Evolutionary conservation across 148 eudicot species (phyloP).

Genomic region (Chenopodium quinoa): DNA sequence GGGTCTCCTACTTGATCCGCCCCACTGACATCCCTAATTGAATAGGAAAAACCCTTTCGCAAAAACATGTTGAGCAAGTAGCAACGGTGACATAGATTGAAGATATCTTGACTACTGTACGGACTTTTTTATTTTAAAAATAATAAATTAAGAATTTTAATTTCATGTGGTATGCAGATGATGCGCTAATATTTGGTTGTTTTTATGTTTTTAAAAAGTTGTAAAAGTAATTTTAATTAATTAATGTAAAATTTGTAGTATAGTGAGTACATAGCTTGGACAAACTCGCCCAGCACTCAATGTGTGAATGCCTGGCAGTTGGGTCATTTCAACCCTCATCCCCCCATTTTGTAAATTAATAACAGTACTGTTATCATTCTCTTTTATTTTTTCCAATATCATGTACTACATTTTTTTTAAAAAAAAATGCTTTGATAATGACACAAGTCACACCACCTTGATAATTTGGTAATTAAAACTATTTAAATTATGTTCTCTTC

Average conservation of each 20-base stretch:
- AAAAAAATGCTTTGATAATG: too few species aligned
- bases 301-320: constrained; percentile 11
- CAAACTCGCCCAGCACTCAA: background rate
- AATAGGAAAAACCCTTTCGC: too few species aligned
- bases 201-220: too few species aligned
- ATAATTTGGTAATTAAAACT: too few species aligned
- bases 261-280: background rate
- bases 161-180: background rate
- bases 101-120: background rate
- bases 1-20: too few species aligned
- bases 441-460: too few species aligned
- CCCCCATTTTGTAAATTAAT: background rate
- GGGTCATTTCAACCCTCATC: constrained; percentile 15
- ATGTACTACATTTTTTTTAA: too few species aligned
- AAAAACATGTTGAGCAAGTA: too few species aligned
- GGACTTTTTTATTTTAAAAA: background rate
- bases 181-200: background rate
- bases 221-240: background rate
- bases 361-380: too few species aligned
- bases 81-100: background rate
- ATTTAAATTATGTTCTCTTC: too few species aligned
- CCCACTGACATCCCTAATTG: too few species aligned
- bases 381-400: too few species aligned
- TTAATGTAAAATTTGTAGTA: background rate
- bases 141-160: background rate